These are phyloP conservation scores for Coemansia sp. DNA, from an alignment of 192 early-diverging fungal species.

Conservation along the genomic window DNA sequence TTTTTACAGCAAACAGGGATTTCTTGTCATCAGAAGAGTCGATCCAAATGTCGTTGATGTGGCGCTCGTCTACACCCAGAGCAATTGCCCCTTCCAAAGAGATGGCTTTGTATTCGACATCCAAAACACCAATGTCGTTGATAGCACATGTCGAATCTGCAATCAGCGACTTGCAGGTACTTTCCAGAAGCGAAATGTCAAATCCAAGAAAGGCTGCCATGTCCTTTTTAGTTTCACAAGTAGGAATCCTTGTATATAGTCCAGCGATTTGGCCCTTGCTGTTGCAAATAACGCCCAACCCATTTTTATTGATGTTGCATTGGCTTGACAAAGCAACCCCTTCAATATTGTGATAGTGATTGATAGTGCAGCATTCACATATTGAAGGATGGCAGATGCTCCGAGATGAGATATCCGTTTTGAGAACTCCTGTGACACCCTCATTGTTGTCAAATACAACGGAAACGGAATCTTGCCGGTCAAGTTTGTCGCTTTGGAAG, in stretches of 20 bases:
- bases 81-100: conserved; percentile 19
- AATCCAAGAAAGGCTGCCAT: conserved; percentile 7
- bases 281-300: not conserved
- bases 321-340: not conserved
- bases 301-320: not conserved
- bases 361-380: conserved; percentile 2
- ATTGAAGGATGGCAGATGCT: not conserved
- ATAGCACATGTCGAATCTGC: conserved; percentile 5
- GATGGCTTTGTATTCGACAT: conserved; percentile 23
- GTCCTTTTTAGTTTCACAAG: not conserved
- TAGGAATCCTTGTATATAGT: not conserved
- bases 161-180: conserved; percentile 1
- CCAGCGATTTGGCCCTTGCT: not conserved
- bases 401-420: not conserved
- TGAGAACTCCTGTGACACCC: not conserved
- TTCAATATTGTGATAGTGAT: conserved; percentile 1
- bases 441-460: not conserved
- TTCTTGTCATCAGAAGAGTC: not conserved
- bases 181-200: conserved; percentile 16
- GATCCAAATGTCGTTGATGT: conserved; percentile 8
- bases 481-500: no score
- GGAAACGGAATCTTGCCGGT: not conserved
- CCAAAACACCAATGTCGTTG: conserved; percentile 14
- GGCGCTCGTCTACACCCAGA: conserved; percentile 13
- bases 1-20: conserved; percentile 15